Conservation (phyloP, 306 rosid species). For the Vicia faba region DNA sequence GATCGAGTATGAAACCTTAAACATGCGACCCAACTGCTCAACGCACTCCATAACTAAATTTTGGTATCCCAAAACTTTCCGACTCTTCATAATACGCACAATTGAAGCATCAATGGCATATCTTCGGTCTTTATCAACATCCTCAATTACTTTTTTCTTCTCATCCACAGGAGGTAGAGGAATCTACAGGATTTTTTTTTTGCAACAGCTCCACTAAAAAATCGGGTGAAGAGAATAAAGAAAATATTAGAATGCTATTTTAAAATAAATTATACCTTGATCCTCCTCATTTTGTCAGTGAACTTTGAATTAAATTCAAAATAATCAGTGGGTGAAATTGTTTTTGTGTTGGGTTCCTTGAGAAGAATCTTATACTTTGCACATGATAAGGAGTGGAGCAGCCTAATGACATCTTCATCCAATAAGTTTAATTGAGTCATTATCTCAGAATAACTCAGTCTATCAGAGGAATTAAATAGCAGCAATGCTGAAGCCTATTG, state of each 20-base stretch:
- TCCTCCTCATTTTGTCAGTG: slow-evolving; percentile 92
- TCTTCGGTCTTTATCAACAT: slow-evolving; percentile 92
- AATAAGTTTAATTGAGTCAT: slow-evolving; percentile 79
- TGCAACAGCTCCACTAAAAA: slow-evolving; percentile 20
- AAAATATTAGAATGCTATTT: slow-evolving; percentile 1
- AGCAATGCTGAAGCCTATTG: slow-evolving; percentile 82
- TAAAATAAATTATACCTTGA: slow-evolving; percentile 56
- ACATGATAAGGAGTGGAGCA: slow-evolving; percentile 91
- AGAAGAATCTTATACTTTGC: slow-evolving; percentile 91
- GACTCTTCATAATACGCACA: slow-evolving; percentile 93
- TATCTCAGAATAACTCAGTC: slow-evolving; percentile 80
- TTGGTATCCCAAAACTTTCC: slow-evolving; percentile 84
- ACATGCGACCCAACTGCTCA: slow-evolving; percentile 92
- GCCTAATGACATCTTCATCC: slow-evolving; percentile 81
- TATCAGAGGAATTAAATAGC: slow-evolving; percentile 83
- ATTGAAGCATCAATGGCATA: slow-evolving; percentile 95
- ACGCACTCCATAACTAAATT: slow-evolving; percentile 88
- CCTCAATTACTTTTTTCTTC: slow-evolving; percentile 88
- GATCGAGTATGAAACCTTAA: slow-evolving; percentile 59
- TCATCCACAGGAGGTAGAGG: slow-evolving; percentile 98
- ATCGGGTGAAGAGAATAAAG: slow-evolving; percentile 3
- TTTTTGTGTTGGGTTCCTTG: slow-evolving; percentile 83
- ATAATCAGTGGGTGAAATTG: slow-evolving; percentile 54
- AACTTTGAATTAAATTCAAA: slow-evolving; percentile 90
- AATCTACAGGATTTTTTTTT: slow-evolving; percentile 49